Base-by-base conservation (phyloP, 2,329 filamentous ascomycete genomes). In the Talaromyces sp. region DNA sequence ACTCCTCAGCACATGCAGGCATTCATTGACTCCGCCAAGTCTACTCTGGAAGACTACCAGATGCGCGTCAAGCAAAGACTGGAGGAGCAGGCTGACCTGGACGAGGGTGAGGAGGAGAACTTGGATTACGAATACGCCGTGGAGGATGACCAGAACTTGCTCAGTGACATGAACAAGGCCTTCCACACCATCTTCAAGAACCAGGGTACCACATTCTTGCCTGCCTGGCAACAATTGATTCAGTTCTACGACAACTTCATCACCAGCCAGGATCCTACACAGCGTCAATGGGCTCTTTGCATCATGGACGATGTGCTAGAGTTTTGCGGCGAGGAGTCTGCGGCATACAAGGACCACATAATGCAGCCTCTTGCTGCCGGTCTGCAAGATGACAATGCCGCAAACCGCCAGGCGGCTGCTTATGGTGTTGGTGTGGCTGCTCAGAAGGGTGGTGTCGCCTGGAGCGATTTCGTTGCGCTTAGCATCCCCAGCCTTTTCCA, bases 81-180 rank as follows among this genome's bases (percentile, higher is more conserved):
- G n/a, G 91, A 96, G 66, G 92, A 97, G 43, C 86, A 87, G 63
- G 88, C 85, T 42, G 89, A 93, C 19, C 85, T 86, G 2, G 91
- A 95, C 48, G 93, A 97, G 52, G 92, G 88, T 14, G 93, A 97
- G 60, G 92, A 97, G 66, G 87, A 94, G 54, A 87, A 87, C 14
- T 89, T 97, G 63, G 93, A 97, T 47, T 84, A 87, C 40, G 81
- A 95, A 29, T 88, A 95, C 64, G 94, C 93, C 11, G 92, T 99
- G 43, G 94, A 99, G 72, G 94, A 99, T 63, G 94, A 99, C 70
- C 93, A 97, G 75, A 96, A 91, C 19, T 82, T 99, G 16, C 82
- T 99, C 39, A 96, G 92, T 1, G 94, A 99, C 69, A 99, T 99
- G 94, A 99, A 99, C 84, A 99, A 99, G 80, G 93, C 94, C 0